Conservation (phyloP, 2,329 filamentous ascomycete species). For the Diaporthe sp. region DNA sequence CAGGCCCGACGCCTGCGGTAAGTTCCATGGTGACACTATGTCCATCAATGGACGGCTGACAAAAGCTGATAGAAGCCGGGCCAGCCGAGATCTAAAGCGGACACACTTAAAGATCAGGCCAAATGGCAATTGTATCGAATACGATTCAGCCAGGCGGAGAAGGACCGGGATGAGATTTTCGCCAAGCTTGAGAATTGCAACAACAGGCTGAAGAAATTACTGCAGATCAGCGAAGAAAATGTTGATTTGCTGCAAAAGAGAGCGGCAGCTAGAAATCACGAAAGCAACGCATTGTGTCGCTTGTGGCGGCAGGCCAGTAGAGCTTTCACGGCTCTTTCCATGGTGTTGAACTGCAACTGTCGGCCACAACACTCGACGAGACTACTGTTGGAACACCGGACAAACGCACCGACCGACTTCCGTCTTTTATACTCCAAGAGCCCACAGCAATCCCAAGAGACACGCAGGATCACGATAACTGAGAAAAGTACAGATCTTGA, state of each 20-base stretch:
- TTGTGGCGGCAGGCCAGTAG: neutral
- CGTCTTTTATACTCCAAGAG: neutral
- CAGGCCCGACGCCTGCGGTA: neutral
- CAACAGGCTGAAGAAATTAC: neutral
- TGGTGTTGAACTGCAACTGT: neutral
- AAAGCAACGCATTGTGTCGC: neutral
- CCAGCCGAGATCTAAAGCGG: too few relatives aligned
- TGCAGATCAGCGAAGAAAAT: neutral
- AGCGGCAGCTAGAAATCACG: neutral
- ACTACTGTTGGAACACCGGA: neutral
- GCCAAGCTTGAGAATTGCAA: neutral
- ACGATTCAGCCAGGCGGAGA: neutral
- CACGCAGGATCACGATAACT: neutral
- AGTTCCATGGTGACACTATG: neutral
- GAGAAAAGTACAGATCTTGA: neutral
- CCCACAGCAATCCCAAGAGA: rapidly evolving
- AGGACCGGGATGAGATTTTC: neutral
- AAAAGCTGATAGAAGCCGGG: neutral
- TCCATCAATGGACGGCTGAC: neutral
- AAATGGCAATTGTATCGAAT: neutral
- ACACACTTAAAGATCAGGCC: neutral
- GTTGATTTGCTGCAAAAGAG: neutral
- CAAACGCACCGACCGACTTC: neutral
- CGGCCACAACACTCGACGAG: neutral
- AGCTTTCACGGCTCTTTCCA: neutral